Base-by-base conservation (phyloP, 371 early-diverging fungal species). In the Paramicrosporidium saccamoebae region DNA sequence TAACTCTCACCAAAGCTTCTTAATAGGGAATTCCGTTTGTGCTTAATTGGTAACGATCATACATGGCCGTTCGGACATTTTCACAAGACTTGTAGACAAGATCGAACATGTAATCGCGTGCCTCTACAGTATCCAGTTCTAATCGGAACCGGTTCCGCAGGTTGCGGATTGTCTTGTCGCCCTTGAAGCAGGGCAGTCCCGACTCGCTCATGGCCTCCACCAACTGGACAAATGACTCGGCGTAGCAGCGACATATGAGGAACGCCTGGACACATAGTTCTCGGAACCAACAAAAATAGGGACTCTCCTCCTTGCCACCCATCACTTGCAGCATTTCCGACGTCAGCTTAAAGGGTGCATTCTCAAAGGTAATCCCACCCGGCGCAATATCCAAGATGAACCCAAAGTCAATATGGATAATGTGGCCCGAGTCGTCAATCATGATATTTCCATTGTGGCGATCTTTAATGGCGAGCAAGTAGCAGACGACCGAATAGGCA, bases 401-500 rank as follows among this genome's bases (percentile, higher is more conserved):
- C 7, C 98, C 98, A 44, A 98, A 98, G 44, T 98, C 97, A 27
- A 98, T 96, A 39, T 98, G 98, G 32, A 98, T 58, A 14, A 96
- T 65, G 40, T 92, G 84, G 0, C 98, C 98, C 23, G 68, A 54
- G 22, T 79, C 71, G 32, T 96, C 92, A 29, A 96, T 47, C 95
- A 98, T 90, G 29, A 98, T 92, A 45, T 98, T 98, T 23, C 96
- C 98, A 42, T 98, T 98, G 46, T 98, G 98, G 12, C 98, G 61
- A 50, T 98, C 98, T 45, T 95, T 95, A 42, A 98, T 74, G 36
- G 82, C 79, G 15, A 98, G 50, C 27, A 98, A 27, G 46, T 82
- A 98, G 12, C 75, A 58, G 14, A 96, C 64, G 9, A 98, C 58
- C 4, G 90, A 88, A 39, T 92, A 98, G 10, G 96, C 88, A 1